phyloP scores from a whole-genome alignment of 2,329 filamentous ascomycete species.

The Penicillium sp. region DNA sequence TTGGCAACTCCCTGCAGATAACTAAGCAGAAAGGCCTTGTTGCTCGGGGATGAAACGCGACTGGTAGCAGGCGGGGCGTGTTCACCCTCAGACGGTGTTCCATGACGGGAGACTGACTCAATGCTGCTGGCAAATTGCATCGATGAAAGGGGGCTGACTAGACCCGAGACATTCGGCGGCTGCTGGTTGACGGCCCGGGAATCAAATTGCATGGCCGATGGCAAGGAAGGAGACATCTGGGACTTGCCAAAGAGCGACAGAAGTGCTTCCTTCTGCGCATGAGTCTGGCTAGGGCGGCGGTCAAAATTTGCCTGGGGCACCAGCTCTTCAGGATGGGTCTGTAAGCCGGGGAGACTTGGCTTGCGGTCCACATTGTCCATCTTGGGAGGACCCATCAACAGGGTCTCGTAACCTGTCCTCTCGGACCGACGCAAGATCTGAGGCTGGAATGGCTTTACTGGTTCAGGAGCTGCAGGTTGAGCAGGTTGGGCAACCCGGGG shows the following conservation, averaged over 20 bases:
- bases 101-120: constrained; percentile 21
- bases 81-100: constrained; percentile 21
- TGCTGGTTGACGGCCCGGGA: constrained; percentile 20
- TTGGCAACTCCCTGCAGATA: constrained; percentile 66
- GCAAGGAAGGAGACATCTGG: constrained; percentile 26
- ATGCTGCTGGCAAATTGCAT: constrained; percentile 22
- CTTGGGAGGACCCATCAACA: constrained; percentile 19
- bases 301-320: constrained; percentile 31
- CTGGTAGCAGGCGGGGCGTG: constrained; percentile 55
- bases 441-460: constrained; percentile 53
- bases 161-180: constrained; percentile 23
- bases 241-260: constrained; percentile 66
- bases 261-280: constrained; percentile 51
- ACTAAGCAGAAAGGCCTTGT: constrained; percentile 74
- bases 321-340: constrained; percentile 15
- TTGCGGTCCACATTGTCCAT: constrained; percentile 12
- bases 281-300: constrained; percentile 44
- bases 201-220: constrained; percentile 23
- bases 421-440: constrained; percentile 56
- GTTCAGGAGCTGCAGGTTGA: constrained; percentile 33
- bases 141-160: constrained; percentile 36
- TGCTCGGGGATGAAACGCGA: constrained; percentile 60
- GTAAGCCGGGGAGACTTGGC: constrained; percentile 12
- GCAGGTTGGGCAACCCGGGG: constrained; percentile 33
- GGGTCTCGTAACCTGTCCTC: constrained; percentile 34